A percentile compares a stretch with the other conserved stretches of the same genome.
Evolutionary conservation across 352 stramenopile species (phyloP).

Genomic region (Globisporangium middletonii): DNA sequence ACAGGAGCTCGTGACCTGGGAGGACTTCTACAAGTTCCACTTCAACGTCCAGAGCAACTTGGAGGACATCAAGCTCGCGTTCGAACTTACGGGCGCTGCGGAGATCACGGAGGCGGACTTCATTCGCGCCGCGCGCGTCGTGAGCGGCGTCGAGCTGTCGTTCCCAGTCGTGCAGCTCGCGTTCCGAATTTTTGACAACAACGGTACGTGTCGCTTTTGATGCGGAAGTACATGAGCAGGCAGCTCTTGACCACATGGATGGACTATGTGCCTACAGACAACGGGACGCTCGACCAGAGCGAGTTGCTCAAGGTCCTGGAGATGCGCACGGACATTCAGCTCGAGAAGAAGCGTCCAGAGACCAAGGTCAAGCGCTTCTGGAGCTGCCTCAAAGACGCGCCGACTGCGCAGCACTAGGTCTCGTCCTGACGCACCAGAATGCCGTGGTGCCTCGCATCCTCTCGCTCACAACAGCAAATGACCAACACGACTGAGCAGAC

Average conservation of each 20-base stretch:
- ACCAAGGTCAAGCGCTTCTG: conserved; percentile 15
- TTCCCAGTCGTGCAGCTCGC: conserved; percentile 65
- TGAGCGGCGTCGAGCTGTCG: conserved; percentile 59
- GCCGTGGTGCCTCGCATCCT: too few species aligned
- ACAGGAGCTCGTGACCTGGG: conserved; percentile 57
- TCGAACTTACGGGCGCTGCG: conserved; percentile 51
- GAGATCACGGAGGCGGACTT: conserved; percentile 78
- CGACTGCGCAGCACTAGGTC: conserved; percentile 3
- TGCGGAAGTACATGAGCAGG: too few species aligned
- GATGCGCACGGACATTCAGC: conserved; percentile 47
- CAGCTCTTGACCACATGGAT: background rate
- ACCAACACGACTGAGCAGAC: too few species aligned
- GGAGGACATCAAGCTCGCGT: conserved; percentile 64
- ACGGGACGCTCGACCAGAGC: conserved; percentile 56
- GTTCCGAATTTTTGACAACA: conserved; percentile 69
- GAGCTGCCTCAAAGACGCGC: conserved; percentile 10
- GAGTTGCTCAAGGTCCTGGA: conserved; percentile 68
- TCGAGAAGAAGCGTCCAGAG: conserved; percentile 26
- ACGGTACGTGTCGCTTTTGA: conserved; percentile 24
- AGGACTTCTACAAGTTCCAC: conserved; percentile 72
- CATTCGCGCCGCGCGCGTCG: conserved; percentile 54
- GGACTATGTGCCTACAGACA: conserved; percentile 18
- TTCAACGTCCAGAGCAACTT: conserved; percentile 67
- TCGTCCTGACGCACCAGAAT: background rate
- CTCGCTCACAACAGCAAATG: too few species aligned